These are phyloP conservation scores for Pneumocystis oryctolagi DNA, from an alignment of 1,139 yeast species.

Conservation along the genomic window DNA sequence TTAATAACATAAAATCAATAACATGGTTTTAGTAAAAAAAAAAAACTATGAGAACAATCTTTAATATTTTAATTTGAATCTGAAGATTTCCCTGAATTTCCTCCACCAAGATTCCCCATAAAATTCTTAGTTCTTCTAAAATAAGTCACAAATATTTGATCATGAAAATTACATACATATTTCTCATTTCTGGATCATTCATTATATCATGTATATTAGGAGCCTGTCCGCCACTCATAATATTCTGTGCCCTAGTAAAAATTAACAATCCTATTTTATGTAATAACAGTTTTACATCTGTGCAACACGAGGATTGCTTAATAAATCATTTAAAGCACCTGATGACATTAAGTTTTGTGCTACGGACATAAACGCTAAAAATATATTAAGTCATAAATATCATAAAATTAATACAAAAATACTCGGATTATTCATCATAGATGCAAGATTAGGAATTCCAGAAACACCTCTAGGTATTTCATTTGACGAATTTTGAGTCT, in stretches of 20 bases:
- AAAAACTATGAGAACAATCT: neutral
- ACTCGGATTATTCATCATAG: slow-evolving; percentile 35
- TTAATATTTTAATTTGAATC: neutral
- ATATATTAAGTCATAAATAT: slow-evolving; percentile 62
- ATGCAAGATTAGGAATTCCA: slow-evolving; percentile 44
- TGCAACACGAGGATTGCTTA: slow-evolving; percentile 39
- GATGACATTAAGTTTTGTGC: slow-evolving; percentile 73
- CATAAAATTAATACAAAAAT: slow-evolving; percentile 47
- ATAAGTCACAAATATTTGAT: neutral
- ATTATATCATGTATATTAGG: slow-evolving; percentile 10
- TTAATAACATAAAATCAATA: neutral
- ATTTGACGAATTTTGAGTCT: slow-evolving; percentile 14
- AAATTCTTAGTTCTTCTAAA: slow-evolving; percentile 4
- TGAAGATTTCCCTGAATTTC: slow-evolving; percentile 3
- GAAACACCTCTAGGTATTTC: slow-evolving; percentile 22
- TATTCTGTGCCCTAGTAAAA: slow-evolving; percentile 6
- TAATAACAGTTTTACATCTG: slow-evolving; percentile 46
- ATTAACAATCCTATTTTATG: neutral
- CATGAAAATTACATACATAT: neutral
- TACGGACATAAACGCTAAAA: slow-evolving; percentile 53
- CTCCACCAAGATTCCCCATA: slow-evolving; percentile 10
- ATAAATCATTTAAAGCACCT: slow-evolving; percentile 54
- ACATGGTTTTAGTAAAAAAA: neutral
- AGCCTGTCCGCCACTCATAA: slow-evolving; percentile 23
- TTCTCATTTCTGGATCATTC: slow-evolving; percentile 13